Evolutionary conservation across 306 rosid genomes (phyloP), one percentile per base, ranked within the genome.

Genomic region (Quercus aquifolioides): DNA sequence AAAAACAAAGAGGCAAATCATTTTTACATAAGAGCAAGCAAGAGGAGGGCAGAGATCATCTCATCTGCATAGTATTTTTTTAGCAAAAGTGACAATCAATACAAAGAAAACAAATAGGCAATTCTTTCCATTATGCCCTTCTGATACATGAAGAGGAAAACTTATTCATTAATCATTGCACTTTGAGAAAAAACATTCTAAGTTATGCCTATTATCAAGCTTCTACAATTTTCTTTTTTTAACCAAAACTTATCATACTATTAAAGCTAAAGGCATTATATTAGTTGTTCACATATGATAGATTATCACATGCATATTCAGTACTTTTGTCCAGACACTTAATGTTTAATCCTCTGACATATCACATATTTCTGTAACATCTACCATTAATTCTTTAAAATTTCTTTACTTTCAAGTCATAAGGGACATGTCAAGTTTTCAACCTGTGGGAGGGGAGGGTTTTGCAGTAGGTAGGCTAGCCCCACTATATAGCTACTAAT

Each of bases 1-100:
- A 81, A 80, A 84, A 77, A 51, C 43, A 86, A 75, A 57, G 46
- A 43, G 80, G 67, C 46, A 41, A 41, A 41, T 8, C 46, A 23
- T 60, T 43, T 77, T 56, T 15, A 71, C 70, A 25, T 72, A 58
- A 75, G 55, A 60, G 77, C 73, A 41, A 68, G 76, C 54, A 51
- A 70, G 70, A 56, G 71, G 28, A 10, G 28, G 19, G 52, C 59
- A 51, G n/a, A 8, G 6, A 26, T 49, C 54, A 49, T 25, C 31
- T 25, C 31, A 63, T 4, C 12, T 59, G 62, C 58, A 9, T 7
- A 18, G 8, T 38, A 33, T 35, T 67, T 31, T 33, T 4, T 15
- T 67, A 18, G 25, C 4, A 31, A 67, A 20, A 67, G 35, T 31
- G 25, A 8, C 41, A 3, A 18, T 31, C 25, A 2, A 26, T 28